Conservation (phyloP, 257 asterid genomes). For the Nicotiana benthamiana region DNA sequence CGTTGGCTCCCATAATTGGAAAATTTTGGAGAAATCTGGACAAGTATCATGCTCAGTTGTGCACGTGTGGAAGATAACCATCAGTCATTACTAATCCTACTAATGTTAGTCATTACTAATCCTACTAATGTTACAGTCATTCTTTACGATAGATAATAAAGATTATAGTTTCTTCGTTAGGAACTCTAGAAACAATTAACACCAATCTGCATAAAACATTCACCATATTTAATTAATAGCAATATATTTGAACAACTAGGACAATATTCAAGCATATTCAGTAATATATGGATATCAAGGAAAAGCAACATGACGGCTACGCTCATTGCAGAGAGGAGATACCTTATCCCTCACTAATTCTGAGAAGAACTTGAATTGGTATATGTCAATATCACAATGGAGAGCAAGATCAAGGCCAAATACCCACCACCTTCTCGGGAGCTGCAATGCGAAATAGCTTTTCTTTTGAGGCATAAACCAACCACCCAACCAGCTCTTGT, state of each 20-base stretch:
- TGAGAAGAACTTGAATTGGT: slow-evolving; percentile 90
- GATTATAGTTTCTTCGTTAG: neutral
- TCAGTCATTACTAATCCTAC: neutral
- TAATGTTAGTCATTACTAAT: neutral
- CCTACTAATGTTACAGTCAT: neutral
- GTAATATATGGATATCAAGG: neutral
- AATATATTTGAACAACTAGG: neutral
- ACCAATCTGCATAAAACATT: neutral
- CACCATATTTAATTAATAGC: neutral
- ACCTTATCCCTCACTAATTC: slow-evolving; percentile 88
- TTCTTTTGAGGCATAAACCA: slow-evolving; percentile 99
- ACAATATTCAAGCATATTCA: neutral
- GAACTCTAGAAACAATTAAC: neutral
- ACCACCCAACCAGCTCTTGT: slow-evolving; percentile 98
- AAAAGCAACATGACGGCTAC: neutral
- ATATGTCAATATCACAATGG: slow-evolving; percentile 84
- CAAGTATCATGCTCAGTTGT: neutral
- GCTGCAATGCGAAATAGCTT: slow-evolving; percentile 95
- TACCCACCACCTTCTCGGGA: slow-evolving; percentile 98
- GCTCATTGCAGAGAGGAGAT: slow-evolving; percentile 6
- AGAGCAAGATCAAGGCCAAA: slow-evolving; percentile 98
- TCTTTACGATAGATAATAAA: neutral
- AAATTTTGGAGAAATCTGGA: neutral
- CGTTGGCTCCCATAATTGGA: neutral
- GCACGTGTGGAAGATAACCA: neutral